Percentiles rank a stretch among this genome's conserved stretches.
These are phyloP conservation scores for Dictyostelium brefeldianum DNA, from an alignment of 78 protist species.

Conservation along the genomic window DNA sequence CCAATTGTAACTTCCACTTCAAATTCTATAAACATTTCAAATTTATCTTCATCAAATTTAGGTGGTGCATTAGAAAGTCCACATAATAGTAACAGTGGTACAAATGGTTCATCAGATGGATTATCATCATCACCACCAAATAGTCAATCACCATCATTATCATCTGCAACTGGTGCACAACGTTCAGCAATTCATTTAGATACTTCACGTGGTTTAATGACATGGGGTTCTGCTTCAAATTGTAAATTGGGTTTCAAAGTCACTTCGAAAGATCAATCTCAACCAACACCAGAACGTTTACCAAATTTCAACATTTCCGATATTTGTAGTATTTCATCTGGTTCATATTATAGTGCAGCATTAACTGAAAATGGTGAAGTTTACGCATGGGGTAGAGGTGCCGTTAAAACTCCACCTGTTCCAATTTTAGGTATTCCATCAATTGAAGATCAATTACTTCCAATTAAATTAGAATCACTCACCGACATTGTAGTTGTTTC, in stretches of 20 bases:
- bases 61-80: neutral
- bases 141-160: slow-evolving; percentile 12
- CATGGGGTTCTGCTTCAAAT: slow-evolving; percentile 53
- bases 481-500: slow-evolving; percentile 25
- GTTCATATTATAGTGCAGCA: slow-evolving; percentile 46
- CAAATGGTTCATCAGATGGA: neutral
- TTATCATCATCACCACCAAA: slow-evolving; percentile 30
- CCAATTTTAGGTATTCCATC: slow-evolving; percentile 12
- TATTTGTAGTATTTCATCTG: slow-evolving; percentile 46
- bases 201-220: slow-evolving; percentile 59
- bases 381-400: slow-evolving; percentile 64
- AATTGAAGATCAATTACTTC: slow-evolving; percentile 43
- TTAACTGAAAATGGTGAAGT: slow-evolving; percentile 71
- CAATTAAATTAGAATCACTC: slow-evolving; percentile 31
- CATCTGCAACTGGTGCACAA: neutral
- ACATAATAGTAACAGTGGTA: neutral
- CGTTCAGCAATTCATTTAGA: slow-evolving; percentile 68
- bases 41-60: neutral
- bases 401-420: slow-evolving; percentile 31
- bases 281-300: slow-evolving; percentile 47
- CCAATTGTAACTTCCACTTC: neutral
- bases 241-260: slow-evolving; percentile 55
- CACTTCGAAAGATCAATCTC: neutral
- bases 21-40: neutral
- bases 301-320: slow-evolving; percentile 55